Conservation (phyloP, 164 flowering plant genomes). For the Amborella trichopoda region DNA sequence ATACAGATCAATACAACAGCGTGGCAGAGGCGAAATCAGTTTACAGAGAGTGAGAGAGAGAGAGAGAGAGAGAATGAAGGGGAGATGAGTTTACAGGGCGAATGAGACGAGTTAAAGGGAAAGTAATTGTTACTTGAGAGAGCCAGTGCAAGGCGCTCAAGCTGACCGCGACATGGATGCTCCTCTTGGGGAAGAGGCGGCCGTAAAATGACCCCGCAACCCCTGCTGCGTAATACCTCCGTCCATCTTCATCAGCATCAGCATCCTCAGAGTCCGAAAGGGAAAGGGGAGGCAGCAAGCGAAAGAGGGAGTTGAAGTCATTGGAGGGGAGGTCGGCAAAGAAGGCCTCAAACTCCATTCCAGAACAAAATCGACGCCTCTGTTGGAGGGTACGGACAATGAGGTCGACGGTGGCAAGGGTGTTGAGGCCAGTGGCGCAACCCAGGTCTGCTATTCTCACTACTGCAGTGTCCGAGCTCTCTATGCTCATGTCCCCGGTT, state of each 20-base stretch:
- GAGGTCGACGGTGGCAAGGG: constrained; percentile 25
- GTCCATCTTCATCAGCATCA: no score
- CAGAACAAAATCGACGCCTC: constrained; percentile 2
- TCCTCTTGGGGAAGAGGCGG: constrained; percentile 22
- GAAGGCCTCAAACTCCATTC: constrained; percentile 31
- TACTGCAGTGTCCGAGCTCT: no score
- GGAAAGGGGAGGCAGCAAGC: constrained; percentile 6
- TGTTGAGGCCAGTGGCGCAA: constrained; percentile 39
- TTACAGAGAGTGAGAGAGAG: no score
- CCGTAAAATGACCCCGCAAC: constrained; percentile 27
- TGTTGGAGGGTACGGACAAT: constrained; percentile 16
- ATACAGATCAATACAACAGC: no score
- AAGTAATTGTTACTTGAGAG: constrained; percentile 24
- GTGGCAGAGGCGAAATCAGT: no score
- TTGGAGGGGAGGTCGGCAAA: constrained; percentile 34
- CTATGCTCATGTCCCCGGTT: no score
- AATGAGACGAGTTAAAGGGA: no score
- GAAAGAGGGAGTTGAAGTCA: constrained; percentile 29
- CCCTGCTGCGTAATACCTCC: constrained; percentile 19
- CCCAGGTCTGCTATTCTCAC: constrained; percentile 33
- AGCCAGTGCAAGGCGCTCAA: constrained; percentile 32
- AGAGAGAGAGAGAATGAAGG: no score
- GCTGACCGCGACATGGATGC: constrained; percentile 28
- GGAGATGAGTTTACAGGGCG: no score
- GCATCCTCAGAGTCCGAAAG: neutral